Percentiles rank a stretch among this genome's conserved stretches.
Conservation (phyloP, 1,284 basidiomycete genomes). For the Pseudozyma tsukubaensis region DNA sequence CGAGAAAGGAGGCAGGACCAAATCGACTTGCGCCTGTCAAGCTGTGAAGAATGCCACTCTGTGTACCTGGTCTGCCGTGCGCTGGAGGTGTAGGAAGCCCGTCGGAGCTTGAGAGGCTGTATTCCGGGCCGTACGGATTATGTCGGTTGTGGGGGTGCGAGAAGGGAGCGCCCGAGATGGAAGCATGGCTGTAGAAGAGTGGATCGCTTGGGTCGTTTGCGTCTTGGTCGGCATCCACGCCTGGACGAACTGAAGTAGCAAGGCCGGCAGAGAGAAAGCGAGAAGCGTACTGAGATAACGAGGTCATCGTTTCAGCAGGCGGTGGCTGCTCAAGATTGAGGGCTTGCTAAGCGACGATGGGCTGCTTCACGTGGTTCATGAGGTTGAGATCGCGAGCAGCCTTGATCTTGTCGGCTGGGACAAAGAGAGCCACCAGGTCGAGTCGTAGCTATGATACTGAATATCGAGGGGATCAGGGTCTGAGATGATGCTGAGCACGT, state of each 20-base stretch:
- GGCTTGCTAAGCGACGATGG: neutral
- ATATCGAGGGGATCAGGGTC: too few species aligned
- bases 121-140: constrained; percentile 47
- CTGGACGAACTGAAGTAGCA: constrained; percentile 32
- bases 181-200: constrained; percentile 52
- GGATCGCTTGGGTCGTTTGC: constrained; percentile 40
- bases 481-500: too few species aligned
- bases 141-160: constrained; percentile 36
- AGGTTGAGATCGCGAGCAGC: constrained; percentile 35
- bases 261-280: constrained; percentile 51
- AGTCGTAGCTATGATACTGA: neutral
- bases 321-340: neutral
- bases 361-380: constrained; percentile 28
- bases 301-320: constrained; percentile 31
- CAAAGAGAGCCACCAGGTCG: neutral
- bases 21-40: constrained; percentile 49
- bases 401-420: constrained; percentile 5
- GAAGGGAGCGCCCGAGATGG: constrained; percentile 40
- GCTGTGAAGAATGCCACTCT: constrained; percentile 49
- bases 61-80: constrained; percentile 15
- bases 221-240: constrained; percentile 40
- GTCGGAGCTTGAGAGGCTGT: constrained; percentile 55
- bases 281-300: constrained; percentile 53
- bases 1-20: constrained; percentile 44
- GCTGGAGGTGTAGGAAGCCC: constrained; percentile 47